phyloP scores from a whole-genome alignment of 202 grass and related monocot genomes.

The Carex sylvatica region DNA sequence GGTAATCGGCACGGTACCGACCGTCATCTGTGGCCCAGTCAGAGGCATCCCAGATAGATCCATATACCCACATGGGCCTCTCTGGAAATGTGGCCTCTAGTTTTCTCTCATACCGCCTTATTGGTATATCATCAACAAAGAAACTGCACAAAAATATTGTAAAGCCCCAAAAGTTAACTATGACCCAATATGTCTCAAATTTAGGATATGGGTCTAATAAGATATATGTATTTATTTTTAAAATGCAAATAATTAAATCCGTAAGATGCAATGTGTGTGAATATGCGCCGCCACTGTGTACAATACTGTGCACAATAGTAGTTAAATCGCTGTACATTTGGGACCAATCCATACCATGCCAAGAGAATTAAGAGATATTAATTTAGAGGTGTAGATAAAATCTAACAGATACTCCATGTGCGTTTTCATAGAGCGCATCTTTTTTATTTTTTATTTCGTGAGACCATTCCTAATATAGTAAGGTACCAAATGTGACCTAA shows the following conservation, averaged over 20 bases:
- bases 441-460: not conserved
- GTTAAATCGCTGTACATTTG: not conserved
- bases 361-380: not conserved
- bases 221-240: too few species aligned
- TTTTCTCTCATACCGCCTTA: conserved; percentile 56
- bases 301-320: not conserved
- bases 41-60: conserved; percentile 89
- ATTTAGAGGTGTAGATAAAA: not conserved
- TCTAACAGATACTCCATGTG: not conserved
- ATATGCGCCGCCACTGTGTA: too few species aligned
- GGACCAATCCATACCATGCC: not conserved
- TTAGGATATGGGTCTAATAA: not conserved
- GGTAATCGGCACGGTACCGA: conserved; percentile 60
- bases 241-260: too few species aligned
- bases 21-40: conserved; percentile 86
- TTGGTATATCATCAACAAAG: conserved; percentile 71
- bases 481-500: not conserved
- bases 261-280: too few species aligned
- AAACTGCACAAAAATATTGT: conserved; percentile 31
- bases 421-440: not conserved
- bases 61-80: conserved; percentile 66
- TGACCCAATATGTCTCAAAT: not conserved
- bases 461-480: not conserved
- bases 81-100: conserved; percentile 57
- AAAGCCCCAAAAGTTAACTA: not conserved